Conservation (phyloP, 2,329 filamentous ascomycete species). For the Nakataea oryzae region DNA sequence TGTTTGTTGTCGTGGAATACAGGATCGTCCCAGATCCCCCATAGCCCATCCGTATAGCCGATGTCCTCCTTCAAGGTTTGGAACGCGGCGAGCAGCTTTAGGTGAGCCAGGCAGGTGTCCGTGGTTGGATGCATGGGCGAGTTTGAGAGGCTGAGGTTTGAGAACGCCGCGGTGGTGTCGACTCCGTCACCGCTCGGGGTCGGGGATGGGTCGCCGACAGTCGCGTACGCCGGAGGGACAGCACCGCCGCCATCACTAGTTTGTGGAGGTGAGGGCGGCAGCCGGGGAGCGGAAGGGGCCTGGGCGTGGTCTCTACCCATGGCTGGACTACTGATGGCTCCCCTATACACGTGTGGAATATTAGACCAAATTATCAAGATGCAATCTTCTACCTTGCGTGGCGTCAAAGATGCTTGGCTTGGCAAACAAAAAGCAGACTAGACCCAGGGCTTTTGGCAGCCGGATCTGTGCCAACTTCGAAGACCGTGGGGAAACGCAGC, state of each 20-base stretch:
- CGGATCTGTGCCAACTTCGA: no score
- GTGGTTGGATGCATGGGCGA: conserved; percentile 22
- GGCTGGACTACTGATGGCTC: not conserved
- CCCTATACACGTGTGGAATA: no score
- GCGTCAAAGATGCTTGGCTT: no score
- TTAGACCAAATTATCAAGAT: no score
- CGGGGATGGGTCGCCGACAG: no score
- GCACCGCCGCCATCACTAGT: no score
- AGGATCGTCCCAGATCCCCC: conserved; percentile 44
- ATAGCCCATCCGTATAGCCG: conserved; percentile 56
- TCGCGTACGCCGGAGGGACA: not conserved
- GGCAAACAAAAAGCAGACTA: no score
- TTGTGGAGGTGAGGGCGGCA: no score
- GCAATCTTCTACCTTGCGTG: no score
- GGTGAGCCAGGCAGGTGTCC: conserved; percentile 58
- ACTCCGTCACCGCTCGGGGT: not conserved
- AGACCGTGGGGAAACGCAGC: no score
- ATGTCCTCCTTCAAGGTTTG: conserved; percentile 57
- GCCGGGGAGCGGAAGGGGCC: no score
- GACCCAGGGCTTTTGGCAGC: no score
- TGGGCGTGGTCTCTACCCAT: not conserved
- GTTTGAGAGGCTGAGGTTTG: not conserved
- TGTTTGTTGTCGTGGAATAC: conserved; percentile 9
- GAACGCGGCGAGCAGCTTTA: conserved; percentile 62
- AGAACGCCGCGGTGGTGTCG: conserved; percentile 3